Evolutionary conservation across 1,284 basidiomycete genomes (phyloP), one percentile per base, ranked within the genome.

Genomic region (Moniliella sp.): DNA sequence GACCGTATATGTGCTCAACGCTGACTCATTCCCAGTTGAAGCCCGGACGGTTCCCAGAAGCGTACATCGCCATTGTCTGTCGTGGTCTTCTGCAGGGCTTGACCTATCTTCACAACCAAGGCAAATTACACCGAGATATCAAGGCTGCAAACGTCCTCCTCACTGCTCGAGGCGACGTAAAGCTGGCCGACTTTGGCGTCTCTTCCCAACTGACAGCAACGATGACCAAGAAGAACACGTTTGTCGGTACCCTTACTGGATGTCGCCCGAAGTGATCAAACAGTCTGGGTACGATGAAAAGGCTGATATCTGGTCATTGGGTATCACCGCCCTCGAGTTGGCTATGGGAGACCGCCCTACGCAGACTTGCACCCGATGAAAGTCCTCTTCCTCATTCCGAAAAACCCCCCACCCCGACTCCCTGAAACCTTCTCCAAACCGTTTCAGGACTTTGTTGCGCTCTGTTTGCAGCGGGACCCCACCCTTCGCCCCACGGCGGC

Each of bases 81-180:
- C 76, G 81, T 31, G 88, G 97, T 60, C 72, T 97, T 1, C 68
- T 97, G 15, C 65, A 78, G n/a, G 91, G 88, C 11, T 72, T 97
- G 27, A 79, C 83, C 37, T 97, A 97, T 57, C 73, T 97, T 10
- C 91, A 97, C 59, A 71, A 69, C 15, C 82, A 93, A 35, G 77
- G 81, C 31, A 94, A 86, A 47, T 94, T 97, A 39, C 88, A 97
- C 61, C 75, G 88, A 29, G 88, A 97, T 57, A 94, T 97, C 70
- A 97, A 97, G 62, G 88, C 88, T 1, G 88, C 91, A 30, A 97
- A 97, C 52, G 72, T 97, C 31, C 69, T 97, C 2, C 71, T 94
- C 8, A 83, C 82, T 1, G 78, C 77, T 0, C 72, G 72, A 0
- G 88, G 88, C 15, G 78, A 76, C 56, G 88, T 94, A 61, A 97